Evolutionary conservation across 192 early-diverging fungal genomes (phyloP).

Genomic region (Linnemannia elongata): DNA sequence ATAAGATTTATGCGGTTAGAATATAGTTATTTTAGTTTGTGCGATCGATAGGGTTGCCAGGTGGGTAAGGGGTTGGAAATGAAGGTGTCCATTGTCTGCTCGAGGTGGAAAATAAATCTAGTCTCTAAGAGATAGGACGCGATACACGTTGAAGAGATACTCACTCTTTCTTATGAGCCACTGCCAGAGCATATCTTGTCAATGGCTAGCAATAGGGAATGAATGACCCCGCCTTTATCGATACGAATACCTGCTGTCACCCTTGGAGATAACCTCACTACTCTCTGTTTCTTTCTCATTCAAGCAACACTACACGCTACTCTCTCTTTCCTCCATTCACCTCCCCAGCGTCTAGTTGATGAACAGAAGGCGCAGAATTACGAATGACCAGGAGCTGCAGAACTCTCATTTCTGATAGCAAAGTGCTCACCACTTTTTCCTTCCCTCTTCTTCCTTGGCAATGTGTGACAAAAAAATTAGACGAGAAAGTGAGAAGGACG

Average conservation of each 20-base stretch:
- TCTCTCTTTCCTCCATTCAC: neutral
- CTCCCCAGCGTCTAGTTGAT: neutral
- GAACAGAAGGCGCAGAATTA: neutral
- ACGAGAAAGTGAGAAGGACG: too few relatives aligned
- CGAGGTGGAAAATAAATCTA: neutral
- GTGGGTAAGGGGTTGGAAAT: neutral
- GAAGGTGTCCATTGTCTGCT: neutral
- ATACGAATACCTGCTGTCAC: neutral
- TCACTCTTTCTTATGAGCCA: neutral
- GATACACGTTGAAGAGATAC: neutral
- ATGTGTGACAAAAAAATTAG: neutral
- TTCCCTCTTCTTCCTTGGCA: too few relatives aligned
- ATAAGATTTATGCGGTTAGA: neutral
- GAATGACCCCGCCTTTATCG: neutral
- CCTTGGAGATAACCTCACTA: too few relatives aligned
- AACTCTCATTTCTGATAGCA: neutral
- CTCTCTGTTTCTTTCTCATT: neutral
- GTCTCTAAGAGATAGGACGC: neutral
- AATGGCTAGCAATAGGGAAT: neutral
- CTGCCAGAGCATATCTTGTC: neutral
- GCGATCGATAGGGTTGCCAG: neutral
- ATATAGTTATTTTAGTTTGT: neutral
- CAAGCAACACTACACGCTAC: neutral
- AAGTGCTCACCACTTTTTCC: conserved; percentile 5
- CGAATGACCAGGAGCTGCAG: neutral